Conservation (phyloP, 2,329 filamentous ascomycete genomes). For the Rhexocercosporidium sp. region DNA sequence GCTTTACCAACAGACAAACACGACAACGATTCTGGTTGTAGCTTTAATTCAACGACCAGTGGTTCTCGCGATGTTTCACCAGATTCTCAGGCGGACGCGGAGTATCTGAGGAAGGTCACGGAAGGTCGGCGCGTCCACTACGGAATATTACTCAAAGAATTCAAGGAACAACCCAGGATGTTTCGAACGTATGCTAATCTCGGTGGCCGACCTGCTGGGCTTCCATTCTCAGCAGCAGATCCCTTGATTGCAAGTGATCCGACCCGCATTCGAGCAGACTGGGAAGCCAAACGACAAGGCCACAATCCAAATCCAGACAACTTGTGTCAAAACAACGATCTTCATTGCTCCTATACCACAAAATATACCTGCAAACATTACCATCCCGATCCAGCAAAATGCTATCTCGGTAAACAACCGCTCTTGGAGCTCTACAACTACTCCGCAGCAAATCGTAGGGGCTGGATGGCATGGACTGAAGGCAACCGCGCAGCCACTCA, state of each 20-base stretch:
- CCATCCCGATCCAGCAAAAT: constrained; percentile 12
- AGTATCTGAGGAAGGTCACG: not conserved
- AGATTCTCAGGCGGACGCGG: not conserved
- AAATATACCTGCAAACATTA: constrained; percentile 5
- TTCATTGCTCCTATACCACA: constrained; percentile 3
- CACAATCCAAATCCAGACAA: not conserved
- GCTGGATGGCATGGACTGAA: not conserved
- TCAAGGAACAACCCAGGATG: no score
- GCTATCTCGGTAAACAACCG: not conserved
- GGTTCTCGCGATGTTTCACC: not conserved
- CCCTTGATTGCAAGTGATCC: not conserved
- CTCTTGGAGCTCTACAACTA: not conserved
- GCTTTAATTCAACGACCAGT: not conserved
- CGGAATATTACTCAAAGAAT: not conserved
- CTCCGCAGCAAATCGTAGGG: not conserved
- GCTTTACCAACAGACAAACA: not conserved
- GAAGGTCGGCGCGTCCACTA: not conserved
- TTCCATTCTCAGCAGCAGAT: constrained; percentile 3
- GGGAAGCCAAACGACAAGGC: not conserved
- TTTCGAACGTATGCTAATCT: not conserved
- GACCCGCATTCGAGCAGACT: not conserved
- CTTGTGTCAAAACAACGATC: not conserved
- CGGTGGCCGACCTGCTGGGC: not conserved
- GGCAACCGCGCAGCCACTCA: not conserved
- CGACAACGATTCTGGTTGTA: not conserved